phyloP scores from a whole-genome alignment of 2,329 filamentous ascomycete genomes.

The Didymella pinodella region DNA sequence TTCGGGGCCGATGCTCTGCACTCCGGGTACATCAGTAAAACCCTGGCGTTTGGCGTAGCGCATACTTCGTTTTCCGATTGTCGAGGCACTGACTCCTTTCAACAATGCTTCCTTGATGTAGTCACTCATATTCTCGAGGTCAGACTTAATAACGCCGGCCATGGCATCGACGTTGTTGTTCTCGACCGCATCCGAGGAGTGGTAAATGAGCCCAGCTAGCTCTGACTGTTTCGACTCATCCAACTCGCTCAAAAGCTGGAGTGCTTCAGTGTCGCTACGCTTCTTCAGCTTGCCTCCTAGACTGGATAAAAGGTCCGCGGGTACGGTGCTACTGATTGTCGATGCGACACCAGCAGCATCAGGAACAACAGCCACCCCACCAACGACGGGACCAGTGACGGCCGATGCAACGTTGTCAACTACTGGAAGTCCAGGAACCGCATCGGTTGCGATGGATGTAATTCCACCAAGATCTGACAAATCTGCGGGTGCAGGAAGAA shows the following conservation, averaged over 20 bases:
- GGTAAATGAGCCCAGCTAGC: conserved; percentile 10
- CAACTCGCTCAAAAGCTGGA: conserved; percentile 16
- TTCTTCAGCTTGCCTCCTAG: background rate
- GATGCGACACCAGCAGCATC: background rate
- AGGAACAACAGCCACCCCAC: background rate
- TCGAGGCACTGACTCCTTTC: background rate
- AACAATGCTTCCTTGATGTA: background rate
- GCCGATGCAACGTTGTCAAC: background rate
- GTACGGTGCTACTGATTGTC: background rate
- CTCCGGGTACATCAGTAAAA: background rate
- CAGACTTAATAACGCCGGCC: conserved; percentile 2
- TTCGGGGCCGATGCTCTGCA: conserved; percentile 6
- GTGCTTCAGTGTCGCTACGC: background rate
- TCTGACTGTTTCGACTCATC: conserved; percentile 14
- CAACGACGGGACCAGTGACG: background rate
- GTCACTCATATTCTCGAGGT: conserved; percentile 1
- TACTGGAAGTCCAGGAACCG: background rate
- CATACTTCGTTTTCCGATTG: conserved; percentile 2
- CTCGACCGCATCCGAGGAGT: conserved; percentile 8
- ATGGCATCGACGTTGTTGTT: conserved; percentile 5
- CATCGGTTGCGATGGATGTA: background rate
- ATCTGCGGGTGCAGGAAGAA: background rate
- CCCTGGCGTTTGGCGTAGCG: conserved; percentile 8
- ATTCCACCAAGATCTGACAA: background rate
- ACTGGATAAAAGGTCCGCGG: background rate